Evolutionary conservation across 148 eudicot species (phyloP).

Genomic region (Hydrangea macrophylla): DNA sequence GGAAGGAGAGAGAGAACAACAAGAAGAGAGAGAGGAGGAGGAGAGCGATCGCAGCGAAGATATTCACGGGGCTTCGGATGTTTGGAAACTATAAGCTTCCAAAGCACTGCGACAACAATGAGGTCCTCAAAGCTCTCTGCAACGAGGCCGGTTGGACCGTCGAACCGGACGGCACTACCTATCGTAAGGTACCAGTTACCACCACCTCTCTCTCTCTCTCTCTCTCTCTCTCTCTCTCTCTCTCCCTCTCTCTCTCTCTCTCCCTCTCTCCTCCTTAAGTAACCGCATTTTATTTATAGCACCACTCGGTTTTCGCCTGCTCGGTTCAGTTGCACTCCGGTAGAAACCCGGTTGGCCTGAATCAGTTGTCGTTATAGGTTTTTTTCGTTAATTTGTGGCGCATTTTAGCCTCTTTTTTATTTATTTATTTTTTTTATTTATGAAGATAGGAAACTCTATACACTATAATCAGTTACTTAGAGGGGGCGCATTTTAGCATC

Average conservation of each 20-base stretch:
- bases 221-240: not conserved
- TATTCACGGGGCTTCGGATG: conserved; percentile 50
- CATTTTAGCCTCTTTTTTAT: too few species aligned
- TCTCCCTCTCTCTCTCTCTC: not conserved
- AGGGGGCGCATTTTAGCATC: not conserved
- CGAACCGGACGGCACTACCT: conserved; percentile 59
- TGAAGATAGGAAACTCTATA: too few species aligned
- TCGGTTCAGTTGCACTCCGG: not conserved
- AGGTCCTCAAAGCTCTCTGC: conserved; percentile 62
- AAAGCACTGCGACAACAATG: conserved; percentile 63
- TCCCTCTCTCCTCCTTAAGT: not conserved
- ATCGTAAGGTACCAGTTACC: conserved; percentile 37
- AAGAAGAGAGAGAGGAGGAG: conserved; percentile 55
- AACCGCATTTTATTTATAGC: not conserved
- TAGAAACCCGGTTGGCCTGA: not conserved
- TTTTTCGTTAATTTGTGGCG: too few species aligned
- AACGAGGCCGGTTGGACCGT: conserved; percentile 65
- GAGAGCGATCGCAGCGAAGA: conserved; percentile 54
- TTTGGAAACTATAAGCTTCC: conserved; percentile 53
- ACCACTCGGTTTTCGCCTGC: not conserved
- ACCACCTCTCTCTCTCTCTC: not conserved
- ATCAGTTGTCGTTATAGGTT: not conserved
- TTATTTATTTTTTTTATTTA: too few species aligned
- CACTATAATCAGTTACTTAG: not conserved
- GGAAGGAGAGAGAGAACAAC: conserved; percentile 74